Evolutionary conservation across 2,329 filamentous ascomycete species (phyloP).

Genomic region (Chalara sp.): DNA sequence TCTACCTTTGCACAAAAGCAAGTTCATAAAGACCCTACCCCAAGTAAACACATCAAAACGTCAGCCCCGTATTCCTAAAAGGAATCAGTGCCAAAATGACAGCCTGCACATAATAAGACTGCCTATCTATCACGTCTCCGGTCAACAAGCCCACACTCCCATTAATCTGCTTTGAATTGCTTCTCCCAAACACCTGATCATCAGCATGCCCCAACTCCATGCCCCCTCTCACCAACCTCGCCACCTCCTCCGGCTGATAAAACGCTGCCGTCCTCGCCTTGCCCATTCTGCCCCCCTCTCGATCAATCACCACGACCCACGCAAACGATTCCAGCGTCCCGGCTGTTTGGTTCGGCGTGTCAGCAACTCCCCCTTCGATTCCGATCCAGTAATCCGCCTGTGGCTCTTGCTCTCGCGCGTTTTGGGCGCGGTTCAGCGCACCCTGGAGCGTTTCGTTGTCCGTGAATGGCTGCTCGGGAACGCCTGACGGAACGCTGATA

Average conservation of each 20-base stretch:
- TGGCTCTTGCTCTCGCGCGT: slow-evolving; percentile 25
- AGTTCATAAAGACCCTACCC: no score
- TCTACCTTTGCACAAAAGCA: no score
- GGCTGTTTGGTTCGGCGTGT: slow-evolving; percentile 10
- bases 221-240: slow-evolving; percentile 28
- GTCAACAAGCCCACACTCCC: slow-evolving; percentile 36
- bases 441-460: slow-evolving; percentile 33
- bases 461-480: slow-evolving; percentile 34
- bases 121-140: slow-evolving; percentile 29
- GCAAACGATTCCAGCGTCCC: slow-evolving; percentile 31
- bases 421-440: slow-evolving; percentile 31
- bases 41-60: slow-evolving; percentile 22
- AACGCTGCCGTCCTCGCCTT: slow-evolving; percentile 33
- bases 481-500: slow-evolving; percentile 31
- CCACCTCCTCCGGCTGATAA: slow-evolving; percentile 32
- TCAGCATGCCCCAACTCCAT: slow-evolving; percentile 36
- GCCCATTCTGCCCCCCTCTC: slow-evolving; percentile 24
- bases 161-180: slow-evolving; percentile 32
- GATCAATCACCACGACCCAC: slow-evolving; percentile 31
- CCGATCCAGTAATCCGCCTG: slow-evolving; percentile 35
- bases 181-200: slow-evolving; percentile 31
- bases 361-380: slow-evolving; percentile 35
- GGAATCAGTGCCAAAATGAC: slow-evolving; percentile 36
- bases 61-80: slow-evolving; percentile 30
- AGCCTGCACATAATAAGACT: slow-evolving; percentile 32